phyloP scores from a whole-genome alignment of 352 stramenopile genomes.

The Globisporangium orthogonon region DNA sequence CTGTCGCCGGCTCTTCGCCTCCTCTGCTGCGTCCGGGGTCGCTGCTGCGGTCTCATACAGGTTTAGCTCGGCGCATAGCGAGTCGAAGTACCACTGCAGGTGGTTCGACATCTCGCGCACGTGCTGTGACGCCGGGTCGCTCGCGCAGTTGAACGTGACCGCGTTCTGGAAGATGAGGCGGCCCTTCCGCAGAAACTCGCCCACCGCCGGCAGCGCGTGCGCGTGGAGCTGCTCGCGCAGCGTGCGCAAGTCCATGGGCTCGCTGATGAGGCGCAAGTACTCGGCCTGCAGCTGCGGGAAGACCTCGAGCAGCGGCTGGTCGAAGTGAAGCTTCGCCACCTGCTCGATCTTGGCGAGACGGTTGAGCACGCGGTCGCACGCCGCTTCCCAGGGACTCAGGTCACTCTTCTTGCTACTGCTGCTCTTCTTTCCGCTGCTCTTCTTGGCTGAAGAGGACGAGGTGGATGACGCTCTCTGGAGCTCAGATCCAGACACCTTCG shows the following conservation, averaged over 20 bases:
- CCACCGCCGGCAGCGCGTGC: conserved; percentile 29
- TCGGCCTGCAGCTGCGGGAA: conserved; percentile 66
- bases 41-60: conserved; percentile 15
- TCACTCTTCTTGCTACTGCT: conserved; percentile 78
- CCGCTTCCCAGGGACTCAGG: conserved; percentile 60
- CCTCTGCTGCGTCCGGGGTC: conserved; percentile 1
- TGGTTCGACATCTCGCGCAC: conserved; percentile 80
- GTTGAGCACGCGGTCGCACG: conserved; percentile 66
- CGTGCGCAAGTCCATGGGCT: conserved; percentile 80
- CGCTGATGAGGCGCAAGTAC: conserved; percentile 55
- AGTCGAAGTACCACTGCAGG: conserved; percentile 82
- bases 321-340: conserved; percentile 75
- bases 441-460: conserved; percentile 21
- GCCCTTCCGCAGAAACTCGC: conserved; percentile 69
- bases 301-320: conserved; percentile 63
- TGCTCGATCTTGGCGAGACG: conserved; percentile 73
- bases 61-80: conserved; percentile 65
- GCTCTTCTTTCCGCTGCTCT: conserved; percentile 49
- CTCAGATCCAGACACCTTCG: conserved; percentile 30
- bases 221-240: conserved; percentile 55
- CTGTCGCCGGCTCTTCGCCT: conserved; percentile 21
- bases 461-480: conserved; percentile 11
- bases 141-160: conserved; percentile 74
- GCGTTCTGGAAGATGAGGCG: conserved; percentile 78
- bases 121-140: conserved; percentile 59